A percentile compares a stretch with the other conserved stretches of the same genome.
These are phyloP conservation scores for Diaporthe sp. DNA, from an alignment of 2,329 filamentous ascomycete genomes.

Conservation along the genomic window DNA sequence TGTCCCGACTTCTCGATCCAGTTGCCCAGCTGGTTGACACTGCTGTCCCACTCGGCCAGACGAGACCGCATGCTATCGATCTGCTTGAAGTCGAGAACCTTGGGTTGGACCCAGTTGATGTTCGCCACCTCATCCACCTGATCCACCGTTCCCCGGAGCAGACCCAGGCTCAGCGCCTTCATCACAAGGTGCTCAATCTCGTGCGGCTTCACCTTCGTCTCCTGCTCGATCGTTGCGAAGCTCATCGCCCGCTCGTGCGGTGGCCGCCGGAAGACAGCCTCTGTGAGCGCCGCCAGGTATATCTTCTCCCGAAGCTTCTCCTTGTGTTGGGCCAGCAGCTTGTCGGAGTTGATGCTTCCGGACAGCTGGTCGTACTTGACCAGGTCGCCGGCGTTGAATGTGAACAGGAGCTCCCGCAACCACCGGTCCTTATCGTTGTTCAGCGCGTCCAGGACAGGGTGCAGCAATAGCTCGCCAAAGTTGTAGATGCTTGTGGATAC, in stretches of 20 bases:
- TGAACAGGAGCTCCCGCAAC: constrained; percentile 95
- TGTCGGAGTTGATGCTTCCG: constrained; percentile 84
- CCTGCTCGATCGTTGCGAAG: constrained; percentile 87
- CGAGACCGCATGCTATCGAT: constrained; percentile 92
- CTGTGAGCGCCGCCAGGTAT: constrained; percentile 93
- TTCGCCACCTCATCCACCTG: constrained; percentile 94
- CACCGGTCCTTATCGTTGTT: constrained; percentile 80
- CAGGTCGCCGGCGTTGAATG: constrained; percentile 96
- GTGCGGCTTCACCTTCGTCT: constrained; percentile 91
- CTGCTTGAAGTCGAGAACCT: constrained; percentile 95
- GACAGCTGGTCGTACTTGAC: constrained; percentile 87
- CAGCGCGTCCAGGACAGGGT: constrained; percentile 93
- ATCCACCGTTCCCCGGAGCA: constrained; percentile 93
- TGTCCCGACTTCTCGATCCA: constrained; percentile 96
- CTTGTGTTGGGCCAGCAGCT: constrained; percentile 83
- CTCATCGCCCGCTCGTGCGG: constrained; percentile 96
- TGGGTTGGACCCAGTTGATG: constrained; percentile 99
- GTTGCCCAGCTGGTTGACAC: constrained; percentile 94
- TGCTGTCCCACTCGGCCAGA: constrained; percentile 94
- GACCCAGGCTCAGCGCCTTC: constrained; percentile 96
- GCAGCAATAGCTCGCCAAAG: constrained; percentile 97
- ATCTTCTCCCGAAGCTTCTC: constrained; percentile 97
- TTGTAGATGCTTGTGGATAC: constrained; percentile 98
- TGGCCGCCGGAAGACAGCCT: constrained; percentile 94
- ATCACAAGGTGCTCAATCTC: constrained; percentile 99